Evolutionary conservation across 768 basidiomycete species (phyloP).

Genomic region (Termitomyces sp.): DNA sequence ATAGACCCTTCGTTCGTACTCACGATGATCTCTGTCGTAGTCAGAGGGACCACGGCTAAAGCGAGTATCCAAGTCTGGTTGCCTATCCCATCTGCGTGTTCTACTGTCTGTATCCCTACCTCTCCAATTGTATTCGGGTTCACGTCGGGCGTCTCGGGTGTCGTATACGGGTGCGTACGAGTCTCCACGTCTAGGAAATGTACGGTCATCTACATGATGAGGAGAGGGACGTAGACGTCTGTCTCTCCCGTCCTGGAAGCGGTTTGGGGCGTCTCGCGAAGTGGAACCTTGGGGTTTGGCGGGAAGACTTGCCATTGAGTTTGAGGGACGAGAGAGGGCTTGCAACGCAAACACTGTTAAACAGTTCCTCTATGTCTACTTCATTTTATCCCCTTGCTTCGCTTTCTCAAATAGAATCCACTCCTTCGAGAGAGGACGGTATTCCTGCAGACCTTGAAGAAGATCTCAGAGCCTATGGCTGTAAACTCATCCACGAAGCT

Average conservation of each 20-base stretch:
- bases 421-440: slow-evolving; percentile 80
- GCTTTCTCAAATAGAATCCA: slow-evolving; percentile 65
- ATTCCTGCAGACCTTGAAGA: slow-evolving; percentile 78
- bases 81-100: slow-evolving; percentile 13
- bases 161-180: slow-evolving; percentile 26
- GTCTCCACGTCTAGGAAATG: slow-evolving; percentile 15
- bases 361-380: slow-evolving; percentile 30
- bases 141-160: slow-evolving; percentile 21
- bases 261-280: slow-evolving; percentile 10
- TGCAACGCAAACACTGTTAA: slow-evolving; percentile 10
- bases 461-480: slow-evolving; percentile 86
- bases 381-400: slow-evolving; percentile 81
- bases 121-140: slow-evolving; percentile 9
- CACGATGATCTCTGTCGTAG: slow-evolving; percentile 15
- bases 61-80: slow-evolving; percentile 9
- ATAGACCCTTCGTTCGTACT: slow-evolving; percentile 17
- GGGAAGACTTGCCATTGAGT: slow-evolving; percentile 32
- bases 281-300: slow-evolving; percentile 24
- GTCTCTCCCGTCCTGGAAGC: slow-evolving; percentile 22
- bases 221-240: slow-evolving; percentile 19
- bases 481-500: slow-evolving; percentile 92
- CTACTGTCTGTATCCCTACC: neutral
- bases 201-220: slow-evolving; percentile 2
- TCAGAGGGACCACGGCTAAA: slow-evolving; percentile 6
- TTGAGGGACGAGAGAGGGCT: neutral